A percentile compares a stretch with the other conserved stretches of the same genome.
Evolutionary conservation across 2,329 filamentous ascomycete species (phyloP).

Genomic region (Hymenoscyphus fraxineus): DNA sequence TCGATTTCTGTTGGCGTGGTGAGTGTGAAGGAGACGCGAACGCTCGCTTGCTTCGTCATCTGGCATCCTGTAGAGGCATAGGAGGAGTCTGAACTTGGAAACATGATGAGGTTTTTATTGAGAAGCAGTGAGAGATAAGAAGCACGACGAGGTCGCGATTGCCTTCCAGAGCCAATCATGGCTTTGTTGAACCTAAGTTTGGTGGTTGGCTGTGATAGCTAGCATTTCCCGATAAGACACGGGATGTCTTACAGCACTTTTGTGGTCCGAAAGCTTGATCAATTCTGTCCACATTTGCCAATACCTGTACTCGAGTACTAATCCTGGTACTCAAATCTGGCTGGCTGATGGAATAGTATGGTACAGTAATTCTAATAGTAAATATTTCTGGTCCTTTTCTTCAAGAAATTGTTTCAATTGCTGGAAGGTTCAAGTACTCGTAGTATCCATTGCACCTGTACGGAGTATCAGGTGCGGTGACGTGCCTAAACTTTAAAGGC

Average conservation of each 20-base stretch:
- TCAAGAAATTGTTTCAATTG: too few species aligned
- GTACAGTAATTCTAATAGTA: too few species aligned
- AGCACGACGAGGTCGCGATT: neutral
- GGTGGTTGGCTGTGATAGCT: neutral
- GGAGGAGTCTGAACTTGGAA: neutral
- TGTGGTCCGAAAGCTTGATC: too few species aligned
- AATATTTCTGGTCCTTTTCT: too few species aligned
- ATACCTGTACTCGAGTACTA: too few species aligned
- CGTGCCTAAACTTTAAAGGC: neutral
- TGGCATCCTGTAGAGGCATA: conserved; percentile 14
- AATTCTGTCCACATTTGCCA: too few species aligned
- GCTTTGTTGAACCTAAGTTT: neutral
- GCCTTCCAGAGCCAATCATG: neutral
- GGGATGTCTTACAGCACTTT: neutral
- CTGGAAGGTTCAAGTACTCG: too few species aligned
- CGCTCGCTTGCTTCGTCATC: conserved; percentile 26
- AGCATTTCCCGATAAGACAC: neutral
- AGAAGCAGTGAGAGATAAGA: neutral
- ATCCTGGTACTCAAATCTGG: too few species aligned
- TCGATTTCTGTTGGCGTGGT: conserved; percentile 11
- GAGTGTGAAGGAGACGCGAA: conserved; percentile 21
- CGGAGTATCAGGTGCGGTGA: neutral
- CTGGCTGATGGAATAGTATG: too few species aligned
- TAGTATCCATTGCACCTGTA: neutral
- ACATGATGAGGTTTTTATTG: neutral